Base-by-base conservation (phyloP, 805 yeast genomes). In the Ogataea allantospora region DNA sequence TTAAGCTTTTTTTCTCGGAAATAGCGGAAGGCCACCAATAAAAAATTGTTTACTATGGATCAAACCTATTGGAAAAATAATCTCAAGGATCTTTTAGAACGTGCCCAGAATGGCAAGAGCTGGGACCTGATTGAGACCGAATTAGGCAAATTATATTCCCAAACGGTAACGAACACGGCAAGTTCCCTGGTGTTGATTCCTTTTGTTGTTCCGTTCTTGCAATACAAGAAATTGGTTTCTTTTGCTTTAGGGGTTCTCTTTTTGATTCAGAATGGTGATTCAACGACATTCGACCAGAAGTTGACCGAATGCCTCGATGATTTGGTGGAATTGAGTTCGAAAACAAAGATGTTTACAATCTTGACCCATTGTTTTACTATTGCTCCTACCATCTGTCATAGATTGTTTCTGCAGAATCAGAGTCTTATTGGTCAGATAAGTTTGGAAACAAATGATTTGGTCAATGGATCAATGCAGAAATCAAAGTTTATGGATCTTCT, bases 401-500 rank as follows among this genome's bases (percentile, higher is more conserved):
- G 39, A 6, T 18, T 58, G 14, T 53, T 57, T 23, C 25, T 44
- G 1, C 39, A 43, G 13, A 46, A 52, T 25, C 37, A 48, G 11
- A 34, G 32, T 2, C 48, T 58, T 24, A 39, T 49, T 5, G 42
- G 36, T 10, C 17, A 55, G 3, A n/a, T 57, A 2, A 46, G 56
- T 5, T 47, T 44, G 18, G 62, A 60, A 35, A 43, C 45, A 6
- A 50, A 53, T 3, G 33, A 28, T 11, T 13, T 44, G 23, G 17
- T 40, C 22, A 44, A 30, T 27, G 40, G 32, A 1, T 22, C 33
- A 16, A 39, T 27, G 16, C 18, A 21, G 23, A 11, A 26, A 26
- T 6, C 31, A 5, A 27, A 46, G 10, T 32, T 46, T 7, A 29
- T 40, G 14, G 41, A 15, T 6, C 47, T 72, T 0, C 40, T 75